Evolutionary conservation across 805 yeast genomes (phyloP).

Genomic region (Candida caryicola): DNA sequence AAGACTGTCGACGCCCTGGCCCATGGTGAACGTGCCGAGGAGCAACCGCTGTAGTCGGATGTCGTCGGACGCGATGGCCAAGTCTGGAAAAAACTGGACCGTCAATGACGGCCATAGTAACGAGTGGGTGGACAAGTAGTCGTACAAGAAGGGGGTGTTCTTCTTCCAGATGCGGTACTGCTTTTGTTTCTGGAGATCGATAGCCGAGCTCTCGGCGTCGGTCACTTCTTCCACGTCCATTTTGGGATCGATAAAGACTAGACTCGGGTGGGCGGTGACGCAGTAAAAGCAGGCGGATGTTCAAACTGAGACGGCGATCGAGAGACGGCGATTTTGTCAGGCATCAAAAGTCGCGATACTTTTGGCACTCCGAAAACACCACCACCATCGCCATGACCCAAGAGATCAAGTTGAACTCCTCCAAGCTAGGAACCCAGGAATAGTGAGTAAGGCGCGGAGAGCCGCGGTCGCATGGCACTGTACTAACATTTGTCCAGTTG

Average conservation of each 20-base stretch:
- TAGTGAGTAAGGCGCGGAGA: constrained; percentile 66
- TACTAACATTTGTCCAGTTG: constrained; percentile 59
- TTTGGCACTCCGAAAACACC: too few species aligned
- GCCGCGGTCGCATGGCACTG: too few species aligned
- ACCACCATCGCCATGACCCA: constrained; percentile 9
- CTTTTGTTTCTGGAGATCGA: constrained; percentile 31
- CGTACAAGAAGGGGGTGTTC: constrained; percentile 55
- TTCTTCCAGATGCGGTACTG: constrained; percentile 60
- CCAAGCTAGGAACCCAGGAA: constrained; percentile 81
- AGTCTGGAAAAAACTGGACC: constrained; percentile 63
- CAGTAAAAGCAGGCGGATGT: background rate
- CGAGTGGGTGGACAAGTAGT: constrained; percentile 48
- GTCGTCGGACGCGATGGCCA: constrained; percentile 12
- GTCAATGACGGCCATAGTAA: constrained; percentile 65
- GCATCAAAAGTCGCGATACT: too few species aligned
- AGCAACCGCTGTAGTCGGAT: constrained; percentile 41
- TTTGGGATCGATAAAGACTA: background rate
- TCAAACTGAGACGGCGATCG: background rate
- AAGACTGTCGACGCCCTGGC: constrained; percentile 50
- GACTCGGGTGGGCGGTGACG: too few species aligned
- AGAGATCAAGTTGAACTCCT: constrained; percentile 57
- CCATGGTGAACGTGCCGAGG: constrained; percentile 64
- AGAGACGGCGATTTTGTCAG: too few species aligned
- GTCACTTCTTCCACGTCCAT: constrained; percentile 3
- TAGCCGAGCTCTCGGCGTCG: constrained; percentile 11